A percentile compares a stretch with the other conserved stretches of the same genome.
These are phyloP conservation scores for Alternaria atra DNA, from an alignment of 2,329 filamentous ascomycete genomes.

Conservation along the genomic window DNA sequence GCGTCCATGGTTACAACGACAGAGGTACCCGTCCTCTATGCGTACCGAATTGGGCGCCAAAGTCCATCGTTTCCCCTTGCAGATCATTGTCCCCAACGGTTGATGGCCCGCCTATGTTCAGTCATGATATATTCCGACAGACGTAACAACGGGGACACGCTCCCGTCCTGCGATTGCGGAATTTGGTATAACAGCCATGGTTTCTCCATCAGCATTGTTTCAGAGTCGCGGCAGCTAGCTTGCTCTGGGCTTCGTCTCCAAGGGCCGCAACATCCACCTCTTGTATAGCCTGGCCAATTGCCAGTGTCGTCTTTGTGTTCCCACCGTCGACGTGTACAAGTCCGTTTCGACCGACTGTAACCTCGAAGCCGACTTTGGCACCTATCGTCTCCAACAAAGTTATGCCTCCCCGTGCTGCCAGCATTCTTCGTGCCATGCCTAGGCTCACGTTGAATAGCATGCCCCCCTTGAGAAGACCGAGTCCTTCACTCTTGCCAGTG, in stretches of 20 bases:
- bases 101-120: not conserved
- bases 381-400: conserved; percentile 83
- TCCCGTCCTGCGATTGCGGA: not conserved
- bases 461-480: conserved; percentile 83
- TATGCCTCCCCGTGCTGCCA: conserved; percentile 69
- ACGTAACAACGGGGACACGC: not conserved
- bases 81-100: not conserved
- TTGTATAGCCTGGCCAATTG: conserved; percentile 79
- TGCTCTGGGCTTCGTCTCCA: conserved; percentile 72
- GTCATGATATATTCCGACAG: not conserved
- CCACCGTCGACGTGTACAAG: conserved; percentile 90
- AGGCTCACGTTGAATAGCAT: conserved; percentile 86
- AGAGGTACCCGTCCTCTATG: not conserved
- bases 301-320: conserved; percentile 74
- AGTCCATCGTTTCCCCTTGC: not conserved
- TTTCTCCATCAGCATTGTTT: conserved; percentile 59
- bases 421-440: conserved; percentile 80
- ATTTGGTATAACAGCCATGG: not conserved
- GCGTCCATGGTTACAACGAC: not conserved
- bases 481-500: conserved; percentile 87
- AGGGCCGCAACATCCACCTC: conserved; percentile 77
- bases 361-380: conserved; percentile 86
- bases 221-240: conserved; percentile 72
- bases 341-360: conserved; percentile 91
- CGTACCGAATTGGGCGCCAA: not conserved